A percentile compares a stretch with the other conserved stretches of the same genome.
These are phyloP conservation scores for Diplosphaera chodatii DNA, from an alignment of 139 green algal genomes.

Conservation along the genomic window DNA sequence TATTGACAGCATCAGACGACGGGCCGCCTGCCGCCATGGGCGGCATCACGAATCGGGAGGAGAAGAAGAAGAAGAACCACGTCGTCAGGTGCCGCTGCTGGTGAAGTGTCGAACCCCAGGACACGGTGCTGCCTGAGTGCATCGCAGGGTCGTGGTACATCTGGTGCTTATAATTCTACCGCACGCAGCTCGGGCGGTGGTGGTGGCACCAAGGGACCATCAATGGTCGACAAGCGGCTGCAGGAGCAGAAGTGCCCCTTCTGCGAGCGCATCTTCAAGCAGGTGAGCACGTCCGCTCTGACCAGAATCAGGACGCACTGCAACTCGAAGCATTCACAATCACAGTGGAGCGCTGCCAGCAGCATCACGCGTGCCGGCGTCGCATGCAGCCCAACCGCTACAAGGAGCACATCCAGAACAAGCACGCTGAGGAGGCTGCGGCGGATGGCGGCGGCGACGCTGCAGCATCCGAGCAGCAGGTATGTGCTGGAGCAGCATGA, in stretches of 20 bases:
- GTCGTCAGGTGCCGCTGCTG: slow-evolving; percentile 31
- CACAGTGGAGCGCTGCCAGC: too few relatives aligned
- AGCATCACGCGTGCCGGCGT: too few relatives aligned
- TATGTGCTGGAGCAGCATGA: too few relatives aligned
- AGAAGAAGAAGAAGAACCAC: slow-evolving; percentile 62
- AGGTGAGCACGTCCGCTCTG: slow-evolving; percentile 26
- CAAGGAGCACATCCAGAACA: neutral
- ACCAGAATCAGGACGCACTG: neutral
- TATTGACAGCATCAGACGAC: too few relatives aligned
- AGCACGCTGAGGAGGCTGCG: neutral
- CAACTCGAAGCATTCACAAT: too few relatives aligned
- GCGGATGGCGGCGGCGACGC: too few relatives aligned
- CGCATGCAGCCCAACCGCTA: too few relatives aligned
- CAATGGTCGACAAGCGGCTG: slow-evolving; percentile 75
- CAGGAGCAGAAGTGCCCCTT: slow-evolving; percentile 77
- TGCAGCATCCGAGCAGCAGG: neutral
- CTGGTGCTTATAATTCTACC: too few relatives aligned
- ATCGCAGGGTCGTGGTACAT: too few relatives aligned
- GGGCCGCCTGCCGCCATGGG: slow-evolving; percentile 40
- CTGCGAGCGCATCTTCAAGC: slow-evolving; percentile 80
- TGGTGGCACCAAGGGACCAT: slow-evolving; percentile 72
- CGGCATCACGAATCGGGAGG: slow-evolving; percentile 59
- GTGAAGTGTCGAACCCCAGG: neutral
- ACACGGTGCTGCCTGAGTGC: too few relatives aligned
- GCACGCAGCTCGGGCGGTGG: slow-evolving; percentile 66